Percentiles rank a stretch among this genome's conserved stretches.
These are phyloP conservation scores for Laburnicola sp. DNA, from an alignment of 2,329 filamentous ascomycete species.

Conservation along the genomic window DNA sequence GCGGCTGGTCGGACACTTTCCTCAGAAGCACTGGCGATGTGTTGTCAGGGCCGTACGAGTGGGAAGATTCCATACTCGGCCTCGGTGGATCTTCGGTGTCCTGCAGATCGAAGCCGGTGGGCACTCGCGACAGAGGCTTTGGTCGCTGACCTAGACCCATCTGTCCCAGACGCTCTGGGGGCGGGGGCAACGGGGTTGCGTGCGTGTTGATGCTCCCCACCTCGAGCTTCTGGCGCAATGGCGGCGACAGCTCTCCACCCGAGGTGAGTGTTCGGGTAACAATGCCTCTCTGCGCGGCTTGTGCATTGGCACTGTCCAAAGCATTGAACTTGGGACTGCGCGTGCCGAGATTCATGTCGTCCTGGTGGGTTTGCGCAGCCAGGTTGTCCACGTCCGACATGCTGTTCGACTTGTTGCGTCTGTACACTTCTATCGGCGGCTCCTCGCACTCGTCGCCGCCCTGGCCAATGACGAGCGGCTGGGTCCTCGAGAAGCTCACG, in stretches of 20 bases:
- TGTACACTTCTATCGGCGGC: constrained; percentile 71
- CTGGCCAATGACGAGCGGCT: constrained; percentile 83
- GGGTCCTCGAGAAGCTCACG: constrained; percentile 73
- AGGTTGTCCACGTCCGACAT: constrained; percentile 20
- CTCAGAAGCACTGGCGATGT: constrained; percentile 27
- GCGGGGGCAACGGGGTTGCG: constrained; percentile 31
- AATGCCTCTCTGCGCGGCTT: constrained; percentile 30
- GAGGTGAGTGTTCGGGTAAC: constrained; percentile 41
- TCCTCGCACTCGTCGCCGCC: constrained; percentile 84
- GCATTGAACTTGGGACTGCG: constrained; percentile 32
- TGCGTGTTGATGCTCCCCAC: constrained; percentile 42
- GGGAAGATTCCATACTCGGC: constrained; percentile 38
- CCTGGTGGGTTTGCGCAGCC: constrained; percentile 28
- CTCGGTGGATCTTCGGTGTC: constrained; percentile 18
- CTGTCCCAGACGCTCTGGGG: constrained; percentile 33
- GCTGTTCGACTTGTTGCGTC: constrained; percentile 51
- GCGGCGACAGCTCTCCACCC: constrained; percentile 42
- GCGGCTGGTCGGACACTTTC: constrained; percentile 31
- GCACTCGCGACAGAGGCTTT: constrained; percentile 32
- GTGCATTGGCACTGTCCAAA: constrained; percentile 27
- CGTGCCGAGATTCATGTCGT: constrained; percentile 35
- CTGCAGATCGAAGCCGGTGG: constrained; percentile 39
- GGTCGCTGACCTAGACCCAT: constrained; percentile 44
- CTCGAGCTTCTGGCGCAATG: constrained; percentile 42
- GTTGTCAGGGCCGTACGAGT: constrained; percentile 38